Conservation (phyloP, 2,329 filamentous ascomycete species). For the Leptographium galeiforme region DNA sequence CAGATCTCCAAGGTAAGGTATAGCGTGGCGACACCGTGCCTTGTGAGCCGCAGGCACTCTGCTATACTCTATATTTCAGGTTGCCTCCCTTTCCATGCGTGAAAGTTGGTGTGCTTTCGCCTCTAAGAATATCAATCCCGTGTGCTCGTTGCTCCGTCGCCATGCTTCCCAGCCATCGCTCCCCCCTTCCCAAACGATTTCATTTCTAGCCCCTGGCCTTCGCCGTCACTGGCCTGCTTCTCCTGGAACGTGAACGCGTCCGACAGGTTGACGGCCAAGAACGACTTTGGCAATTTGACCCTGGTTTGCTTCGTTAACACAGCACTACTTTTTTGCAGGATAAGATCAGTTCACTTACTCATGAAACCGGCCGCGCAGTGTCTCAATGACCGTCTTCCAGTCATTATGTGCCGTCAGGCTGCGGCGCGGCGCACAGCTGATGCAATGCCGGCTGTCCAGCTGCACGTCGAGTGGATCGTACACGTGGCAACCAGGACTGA, state of each 20-base stretch:
- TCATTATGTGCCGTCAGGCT: conserved; percentile 84
- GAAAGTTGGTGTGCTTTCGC: too few species aligned
- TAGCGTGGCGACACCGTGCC: too few species aligned
- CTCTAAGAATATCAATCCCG: too few species aligned
- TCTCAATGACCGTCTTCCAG: conserved; percentile 96
- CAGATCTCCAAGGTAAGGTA: too few species aligned
- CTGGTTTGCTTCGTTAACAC: conserved; percentile 18
- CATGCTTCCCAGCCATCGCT: too few species aligned
- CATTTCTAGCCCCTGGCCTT: conserved; percentile 28
- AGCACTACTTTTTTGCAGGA: neutral
- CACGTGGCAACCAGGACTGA: conserved; percentile 90
- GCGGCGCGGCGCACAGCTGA: conserved; percentile 80
- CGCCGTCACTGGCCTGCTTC: conserved; percentile 30
- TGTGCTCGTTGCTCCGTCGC: too few species aligned
- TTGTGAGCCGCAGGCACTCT: too few species aligned
- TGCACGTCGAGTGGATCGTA: conserved; percentile 94
- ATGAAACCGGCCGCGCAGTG: conserved; percentile 84
- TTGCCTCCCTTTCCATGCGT: too few species aligned
- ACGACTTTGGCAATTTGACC: conserved; percentile 53
- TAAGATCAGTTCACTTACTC: conserved; percentile 45
- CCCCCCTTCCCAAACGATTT: conserved; percentile 15
- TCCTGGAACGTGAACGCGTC: conserved; percentile 50
- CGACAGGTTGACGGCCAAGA: conserved; percentile 50
- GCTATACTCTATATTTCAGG: too few species aligned
- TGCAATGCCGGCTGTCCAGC: conserved; percentile 90